Conservation (phyloP, 2,329 filamentous ascomycete genomes). For the Fusarium algeriense region DNA sequence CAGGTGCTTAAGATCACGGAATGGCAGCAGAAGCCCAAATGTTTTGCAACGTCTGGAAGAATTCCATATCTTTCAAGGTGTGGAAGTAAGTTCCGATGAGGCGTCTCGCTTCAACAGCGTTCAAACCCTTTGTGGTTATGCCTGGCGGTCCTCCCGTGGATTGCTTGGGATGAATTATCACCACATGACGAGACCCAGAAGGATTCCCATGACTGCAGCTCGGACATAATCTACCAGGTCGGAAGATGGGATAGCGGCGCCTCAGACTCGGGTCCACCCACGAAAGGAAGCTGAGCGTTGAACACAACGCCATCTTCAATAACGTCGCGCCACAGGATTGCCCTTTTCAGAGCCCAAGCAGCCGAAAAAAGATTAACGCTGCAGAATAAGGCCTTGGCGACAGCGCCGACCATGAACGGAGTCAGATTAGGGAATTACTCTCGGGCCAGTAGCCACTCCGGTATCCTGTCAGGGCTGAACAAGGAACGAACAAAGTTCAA, state of each 20-base stretch:
- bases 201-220: background rate
- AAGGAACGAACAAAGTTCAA: constrained; percentile 23
- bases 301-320: constrained; percentile 15
- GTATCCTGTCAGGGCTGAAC: constrained; percentile 8
- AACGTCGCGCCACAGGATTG: constrained; percentile 36
- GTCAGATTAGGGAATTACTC: constrained; percentile 10
- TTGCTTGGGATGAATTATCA: background rate
- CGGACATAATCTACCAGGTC: background rate
- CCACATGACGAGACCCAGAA: background rate
- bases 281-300: background rate
- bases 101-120: constrained; percentile 4
- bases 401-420: constrained; percentile 9
- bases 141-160: background rate
- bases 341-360: constrained; percentile 9
- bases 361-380: background rate
- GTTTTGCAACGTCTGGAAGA: background rate
- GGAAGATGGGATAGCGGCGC: background rate
- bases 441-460: constrained; percentile 11
- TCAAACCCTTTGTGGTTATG: background rate
- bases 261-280: background rate
- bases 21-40: background rate
- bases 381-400: background rate
- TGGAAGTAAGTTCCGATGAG: background rate
- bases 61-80: constrained; percentile 4
- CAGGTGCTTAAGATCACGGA: too few species aligned